Evolutionary conservation across 2,329 filamentous ascomycete genomes (phyloP).

Genomic region (Raffaelea ambrosiae): DNA sequence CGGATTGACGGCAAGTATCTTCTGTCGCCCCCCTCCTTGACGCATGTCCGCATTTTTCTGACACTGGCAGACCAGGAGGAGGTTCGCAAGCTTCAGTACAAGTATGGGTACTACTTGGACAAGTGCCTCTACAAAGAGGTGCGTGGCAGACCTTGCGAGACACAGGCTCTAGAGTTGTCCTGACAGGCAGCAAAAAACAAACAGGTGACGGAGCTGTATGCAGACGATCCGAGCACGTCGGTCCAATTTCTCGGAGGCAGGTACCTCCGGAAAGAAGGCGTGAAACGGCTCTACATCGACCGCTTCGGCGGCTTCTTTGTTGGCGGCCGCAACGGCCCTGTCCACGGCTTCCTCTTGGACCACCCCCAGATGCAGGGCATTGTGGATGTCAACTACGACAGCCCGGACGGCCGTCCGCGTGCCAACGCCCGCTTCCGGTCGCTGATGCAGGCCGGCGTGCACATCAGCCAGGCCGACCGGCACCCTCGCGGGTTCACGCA

Average conservation of each 20-base stretch:
- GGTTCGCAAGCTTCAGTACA: constrained; percentile 46
- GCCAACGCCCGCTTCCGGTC: constrained; percentile 44
- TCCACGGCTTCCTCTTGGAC: constrained; percentile 47
- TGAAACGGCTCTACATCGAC: constrained; percentile 41
- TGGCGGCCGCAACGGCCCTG: constrained; percentile 44
- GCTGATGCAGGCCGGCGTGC: constrained; percentile 46
- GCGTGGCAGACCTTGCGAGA: background rate
- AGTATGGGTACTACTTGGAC: constrained; percentile 51
- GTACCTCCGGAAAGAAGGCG: constrained; percentile 41
- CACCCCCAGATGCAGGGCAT: constrained; percentile 51
- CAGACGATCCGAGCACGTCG: constrained; percentile 42
- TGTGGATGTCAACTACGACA: constrained; percentile 37
- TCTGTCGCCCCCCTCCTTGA: too few relatives aligned
- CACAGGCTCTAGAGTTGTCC: too few relatives aligned
- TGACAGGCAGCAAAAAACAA: too few relatives aligned
- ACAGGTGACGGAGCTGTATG: constrained; percentile 39
- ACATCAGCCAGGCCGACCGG: constrained; percentile 38
- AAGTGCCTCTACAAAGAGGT: constrained; percentile 51
- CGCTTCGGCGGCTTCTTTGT: constrained; percentile 44
- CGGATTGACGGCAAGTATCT: constrained; percentile 11
- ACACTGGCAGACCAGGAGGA: constrained; percentile 47
- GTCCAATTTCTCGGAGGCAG: constrained; percentile 48
- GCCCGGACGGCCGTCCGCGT: constrained; percentile 16
- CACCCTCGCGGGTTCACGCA: constrained; percentile 44
- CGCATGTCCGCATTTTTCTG: too few relatives aligned